Conservation (phyloP, 345 rosid genomes). For the Syzygium aromaticum region DNA sequence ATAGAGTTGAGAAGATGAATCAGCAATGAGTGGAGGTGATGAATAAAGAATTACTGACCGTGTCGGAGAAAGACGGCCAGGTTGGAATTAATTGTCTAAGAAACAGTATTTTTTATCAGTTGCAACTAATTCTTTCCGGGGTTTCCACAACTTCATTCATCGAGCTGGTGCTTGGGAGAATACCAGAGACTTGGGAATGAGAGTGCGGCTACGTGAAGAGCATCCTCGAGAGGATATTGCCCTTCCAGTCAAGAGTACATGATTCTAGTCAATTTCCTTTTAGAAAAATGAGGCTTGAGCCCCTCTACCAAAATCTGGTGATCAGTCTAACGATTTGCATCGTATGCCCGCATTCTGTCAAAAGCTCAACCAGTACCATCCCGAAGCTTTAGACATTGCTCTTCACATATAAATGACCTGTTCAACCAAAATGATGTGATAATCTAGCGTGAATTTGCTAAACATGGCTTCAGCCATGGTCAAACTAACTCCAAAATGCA, state of each 20-base stretch:
- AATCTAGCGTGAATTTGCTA: neutral
- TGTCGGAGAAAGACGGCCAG: neutral
- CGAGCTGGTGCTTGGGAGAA: neutral
- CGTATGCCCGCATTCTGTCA: neutral
- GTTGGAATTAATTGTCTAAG: neutral
- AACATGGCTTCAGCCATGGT: neutral
- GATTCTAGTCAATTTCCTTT: conserved; percentile 3
- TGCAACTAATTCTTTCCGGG: neutral
- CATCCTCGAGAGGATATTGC: neutral
- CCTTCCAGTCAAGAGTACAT: conserved; percentile 1
- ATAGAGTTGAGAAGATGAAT: neutral
- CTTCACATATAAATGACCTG: too few relatives aligned
- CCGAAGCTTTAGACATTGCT: conserved; percentile 2
- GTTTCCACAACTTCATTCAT: neutral
- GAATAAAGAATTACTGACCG: neutral
- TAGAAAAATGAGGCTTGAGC: conserved; percentile 2
- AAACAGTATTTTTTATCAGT: neutral
- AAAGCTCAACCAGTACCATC: conserved; percentile 2
- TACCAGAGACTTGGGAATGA: neutral
- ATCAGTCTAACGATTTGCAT: neutral
- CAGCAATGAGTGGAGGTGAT: neutral
- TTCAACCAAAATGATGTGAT: too few relatives aligned
- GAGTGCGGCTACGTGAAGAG: neutral
- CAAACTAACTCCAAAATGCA: neutral
- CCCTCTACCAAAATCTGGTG: neutral